These are phyloP conservation scores for Clitopilus hobsonii DNA, from an alignment of 768 basidiomycete species.

Conservation along the genomic window DNA sequence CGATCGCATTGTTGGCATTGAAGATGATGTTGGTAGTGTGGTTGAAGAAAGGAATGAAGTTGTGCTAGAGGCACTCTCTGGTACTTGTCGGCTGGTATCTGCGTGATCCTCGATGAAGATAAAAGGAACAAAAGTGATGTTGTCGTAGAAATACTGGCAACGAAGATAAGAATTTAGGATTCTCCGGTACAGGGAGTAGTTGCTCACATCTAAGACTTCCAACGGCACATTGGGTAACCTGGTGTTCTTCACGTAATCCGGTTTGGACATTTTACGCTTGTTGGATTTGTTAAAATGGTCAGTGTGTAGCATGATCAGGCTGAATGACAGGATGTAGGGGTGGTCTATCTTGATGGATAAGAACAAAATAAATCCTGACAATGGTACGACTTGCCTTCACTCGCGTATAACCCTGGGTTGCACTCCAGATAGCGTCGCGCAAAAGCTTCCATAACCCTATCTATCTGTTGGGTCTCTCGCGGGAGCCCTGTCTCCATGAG, in stretches of 20 bases:
- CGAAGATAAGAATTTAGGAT: conserved; percentile 3
- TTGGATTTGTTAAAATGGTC: conserved; percentile 98
- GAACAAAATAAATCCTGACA: background rate
- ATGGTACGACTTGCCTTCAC: conserved; percentile 53
- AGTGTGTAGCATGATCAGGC: conserved; percentile 97
- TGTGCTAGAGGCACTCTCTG: conserved; percentile 40
- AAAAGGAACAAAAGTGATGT: conserved; percentile 93
- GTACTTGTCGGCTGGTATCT: conserved; percentile 56
- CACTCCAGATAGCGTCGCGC: conserved; percentile 78
- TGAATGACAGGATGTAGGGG: conserved; percentile 95
- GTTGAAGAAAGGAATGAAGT: conserved; percentile 22
- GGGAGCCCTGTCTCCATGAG: conserved; percentile 92
- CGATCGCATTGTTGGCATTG: conserved; percentile 28
- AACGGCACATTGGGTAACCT: conserved; percentile 76
- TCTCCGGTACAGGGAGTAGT: background rate
- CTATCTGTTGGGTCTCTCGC: conserved; percentile 96
- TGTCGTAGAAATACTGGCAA: conserved; percentile 87
- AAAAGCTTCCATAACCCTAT: conserved; percentile 95
- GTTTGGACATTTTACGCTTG: conserved; percentile 95
- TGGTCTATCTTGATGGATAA: conserved; percentile 80
- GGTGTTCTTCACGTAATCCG: conserved; percentile 92
- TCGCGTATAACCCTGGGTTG: conserved; percentile 75
- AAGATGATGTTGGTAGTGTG: conserved; percentile 10
- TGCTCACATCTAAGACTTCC: conserved; percentile 80
- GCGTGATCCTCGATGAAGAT: conserved; percentile 91